These are phyloP conservation scores for Monsonia emarginata DNA, from an alignment of 441 rosid genomes.

Conservation along the genomic window DNA sequence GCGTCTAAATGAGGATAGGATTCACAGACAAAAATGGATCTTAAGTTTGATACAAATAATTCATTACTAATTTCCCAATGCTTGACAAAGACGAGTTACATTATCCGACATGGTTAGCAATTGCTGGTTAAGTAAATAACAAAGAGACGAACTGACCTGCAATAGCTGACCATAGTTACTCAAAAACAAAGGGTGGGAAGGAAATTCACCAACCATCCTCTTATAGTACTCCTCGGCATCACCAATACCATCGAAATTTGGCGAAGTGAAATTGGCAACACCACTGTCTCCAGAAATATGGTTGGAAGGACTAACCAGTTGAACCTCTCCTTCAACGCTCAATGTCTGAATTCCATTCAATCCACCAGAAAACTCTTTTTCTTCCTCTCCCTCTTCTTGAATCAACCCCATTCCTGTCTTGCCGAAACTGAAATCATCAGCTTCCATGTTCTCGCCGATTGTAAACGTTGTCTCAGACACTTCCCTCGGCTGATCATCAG, in stretches of 20 bases:
- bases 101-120: background rate
- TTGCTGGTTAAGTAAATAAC: background rate
- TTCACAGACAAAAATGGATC: background rate
- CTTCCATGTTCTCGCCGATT: constrained; percentile 34
- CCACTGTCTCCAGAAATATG: too few species aligned
- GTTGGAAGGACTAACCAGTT: constrained; percentile 46
- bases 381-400: constrained; percentile 34
- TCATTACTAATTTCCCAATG: background rate
- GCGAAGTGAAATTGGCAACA: constrained; percentile 24
- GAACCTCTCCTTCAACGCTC: constrained; percentile 23
- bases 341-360: constrained; percentile 8
- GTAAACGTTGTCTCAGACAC: constrained; percentile 34
- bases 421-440: constrained; percentile 44
- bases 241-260: constrained; percentile 30
- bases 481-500: constrained; percentile 7
- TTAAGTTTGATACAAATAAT: background rate
- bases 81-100: background rate
- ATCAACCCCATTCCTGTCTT: constrained; percentile 33
- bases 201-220: constrained; percentile 55
- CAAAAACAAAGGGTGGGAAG: constrained; percentile 59
- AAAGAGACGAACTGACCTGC: constrained; percentile 33
- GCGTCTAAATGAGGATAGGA: background rate
- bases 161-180: constrained; percentile 60
- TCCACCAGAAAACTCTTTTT: constrained; percentile 8
- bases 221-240: constrained; percentile 44